Base-by-base conservation (phyloP, 2,329 filamentous ascomycete genomes). In the Xylaria sp. region DNA sequence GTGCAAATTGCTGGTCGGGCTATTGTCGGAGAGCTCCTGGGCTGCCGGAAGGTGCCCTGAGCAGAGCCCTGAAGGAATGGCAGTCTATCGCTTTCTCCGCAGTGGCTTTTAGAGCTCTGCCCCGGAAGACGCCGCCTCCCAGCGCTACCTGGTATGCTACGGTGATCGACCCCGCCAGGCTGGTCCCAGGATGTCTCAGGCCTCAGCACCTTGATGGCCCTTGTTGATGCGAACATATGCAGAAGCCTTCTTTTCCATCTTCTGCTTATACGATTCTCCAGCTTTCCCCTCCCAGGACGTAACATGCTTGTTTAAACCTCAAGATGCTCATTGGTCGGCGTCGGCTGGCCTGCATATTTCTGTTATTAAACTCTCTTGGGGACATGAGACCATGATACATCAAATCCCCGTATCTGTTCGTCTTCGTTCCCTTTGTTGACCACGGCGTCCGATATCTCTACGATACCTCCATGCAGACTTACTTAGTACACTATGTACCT, bases 111-210 rank as follows among this genome's bases (percentile, higher is more conserved):
- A 29, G 18, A 40, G 60, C 37, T 42, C 35, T 42, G 35, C 21
- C 25, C 68, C 71, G 71, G 71, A 73, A 69, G 65, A 73, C 71
- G 71, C 71, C 71, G 71, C 68, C 62, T 73, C 71, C 71, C 71
- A 61, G 64, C 48, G 48, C 21, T 53, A 53, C 48, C 23, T 53
- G 21, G 5, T 29, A 51, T 51, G 23, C 25, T 18, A 29, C 27
- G 27, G 27, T n/a, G 1, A 35, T 35, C 16, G 18, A 54, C 51
- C 25, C 50, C 51, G 27, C 27, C 25, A 40, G 35, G 12, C 16
- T 6, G n/a, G 21, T 6, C 47, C 47, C 47, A 50, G 47, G 21
- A 53, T 29, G 48, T 53, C 48, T 18, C 48, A 21, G 42, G 42
- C 42, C 42, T 47, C 25, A 53, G 27, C 50, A 32, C 50, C 51